These are phyloP conservation scores for Zoysia matrella DNA, from an alignment of 202 grass and related monocot genomes.

Conservation along the genomic window DNA sequence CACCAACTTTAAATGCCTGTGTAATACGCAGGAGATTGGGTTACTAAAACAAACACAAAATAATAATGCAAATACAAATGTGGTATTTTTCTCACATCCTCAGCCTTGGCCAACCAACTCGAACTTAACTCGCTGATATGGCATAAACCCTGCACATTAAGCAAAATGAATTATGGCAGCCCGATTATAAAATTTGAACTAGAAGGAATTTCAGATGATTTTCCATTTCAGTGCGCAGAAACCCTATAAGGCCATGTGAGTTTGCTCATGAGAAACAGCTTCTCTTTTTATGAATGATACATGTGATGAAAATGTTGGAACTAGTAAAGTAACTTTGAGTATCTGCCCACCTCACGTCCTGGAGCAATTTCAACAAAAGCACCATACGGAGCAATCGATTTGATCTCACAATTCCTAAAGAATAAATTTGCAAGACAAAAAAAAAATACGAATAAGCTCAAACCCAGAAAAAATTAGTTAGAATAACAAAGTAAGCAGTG, in stretches of 20 bases:
- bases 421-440: constrained; percentile 33
- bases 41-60: constrained; percentile 25
- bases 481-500: constrained; percentile 25
- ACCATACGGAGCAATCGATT: constrained; percentile 84
- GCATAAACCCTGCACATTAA: constrained; percentile 77
- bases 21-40: constrained; percentile 40
- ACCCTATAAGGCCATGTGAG: constrained; percentile 15
- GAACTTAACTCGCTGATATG: constrained; percentile 98
- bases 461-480: neutral
- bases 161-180: constrained; percentile 27
- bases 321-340: constrained; percentile 34
- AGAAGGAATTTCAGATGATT: constrained; percentile 21
- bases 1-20: constrained; percentile 85
- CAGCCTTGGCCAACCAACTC: constrained; percentile 81
- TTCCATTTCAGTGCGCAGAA: constrained; percentile 19
- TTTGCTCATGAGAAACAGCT: constrained; percentile 13
- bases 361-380: constrained; percentile 99
- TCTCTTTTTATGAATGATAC: constrained; percentile 18
- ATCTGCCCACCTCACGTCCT: constrained; percentile 73
- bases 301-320: constrained; percentile 8
- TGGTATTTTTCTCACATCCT: constrained; percentile 81
- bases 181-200: constrained; percentile 31
- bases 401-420: constrained; percentile 87
- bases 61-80: constrained; percentile 24
- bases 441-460: constrained; percentile 29